Evolutionary conservation across 495 filamentous ascomycete species (phyloP), one percentile per base, ranked within the genome.

Genomic region (Ascodesmis nigricans): DNA sequence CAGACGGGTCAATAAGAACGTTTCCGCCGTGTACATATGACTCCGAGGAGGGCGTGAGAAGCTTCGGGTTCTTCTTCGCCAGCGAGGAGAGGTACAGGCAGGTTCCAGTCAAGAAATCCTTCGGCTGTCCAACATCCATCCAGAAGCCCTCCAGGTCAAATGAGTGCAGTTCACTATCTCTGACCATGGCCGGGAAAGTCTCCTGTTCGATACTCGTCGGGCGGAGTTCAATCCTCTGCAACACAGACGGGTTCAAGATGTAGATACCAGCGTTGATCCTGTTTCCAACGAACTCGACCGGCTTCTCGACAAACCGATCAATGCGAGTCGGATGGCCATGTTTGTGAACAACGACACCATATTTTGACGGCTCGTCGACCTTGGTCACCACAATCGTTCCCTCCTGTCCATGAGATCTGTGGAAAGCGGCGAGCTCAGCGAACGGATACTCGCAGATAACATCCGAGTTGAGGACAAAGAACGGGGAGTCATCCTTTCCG

Each of bases 201-300:
- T 99, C 87, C 60, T 95, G 87, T 59, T 99, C 87, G 56, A 99
- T 99, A n/a, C 81, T 91, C 22, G 90, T 99, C 20, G 87, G 87
- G 31, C 90, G 80, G 42, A 95, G 70, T 53, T 95, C 90, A 51
- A 99, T 95, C 46, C 87, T 75, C 20, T 69, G 59, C 28, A 99
- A 66, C 13, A 95, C 78, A 33, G 72, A 77, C 22, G 83, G 79
- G 65, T 92, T 99, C 48, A 99, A 65, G 54, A 99, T 91, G 65
- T 99, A 99, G 55, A 99, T 79, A 60, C 87, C 87, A 46, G 87
- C 87, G 49, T 99, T 99, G 68, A 99, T 99, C 37, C 87, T 78
- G 63, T 99, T 99, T 48, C 87, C 87, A 32, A 99, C 87, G 59
- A 93, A 99, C 57, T 99, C 79, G 47, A 95, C 83, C 23, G 87